Evolutionary conservation across 139 green algal species (phyloP).

Genomic region (Diplosphaera chodatii): DNA sequence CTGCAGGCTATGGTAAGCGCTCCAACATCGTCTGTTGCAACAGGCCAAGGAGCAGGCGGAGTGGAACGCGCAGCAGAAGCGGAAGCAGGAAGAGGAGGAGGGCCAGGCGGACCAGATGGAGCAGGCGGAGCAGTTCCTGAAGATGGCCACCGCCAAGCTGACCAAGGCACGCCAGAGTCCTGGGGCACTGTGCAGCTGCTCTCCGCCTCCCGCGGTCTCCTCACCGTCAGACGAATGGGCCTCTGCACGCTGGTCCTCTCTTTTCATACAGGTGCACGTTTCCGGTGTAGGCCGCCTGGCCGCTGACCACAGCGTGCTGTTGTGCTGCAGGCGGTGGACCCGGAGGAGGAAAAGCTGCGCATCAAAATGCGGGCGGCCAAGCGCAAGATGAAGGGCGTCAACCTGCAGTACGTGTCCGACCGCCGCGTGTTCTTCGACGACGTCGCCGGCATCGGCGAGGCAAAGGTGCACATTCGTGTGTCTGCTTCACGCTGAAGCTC

Average conservation of each 20-base stretch:
- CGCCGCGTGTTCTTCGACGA: conserved; percentile 85
- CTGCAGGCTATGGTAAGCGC: no score
- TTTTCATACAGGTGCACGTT: no score
- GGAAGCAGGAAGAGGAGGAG: conserved; percentile 16
- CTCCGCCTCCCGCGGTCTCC: no score
- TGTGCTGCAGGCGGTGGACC: conserved; percentile 1
- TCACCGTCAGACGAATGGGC: no score
- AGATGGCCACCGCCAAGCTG: conserved; percentile 20
- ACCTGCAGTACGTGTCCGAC: conserved; percentile 61
- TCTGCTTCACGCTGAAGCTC: no score
- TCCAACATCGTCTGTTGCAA: no score
- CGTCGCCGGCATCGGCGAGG: conserved; percentile 75
- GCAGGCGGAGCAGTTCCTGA: conserved; percentile 35
- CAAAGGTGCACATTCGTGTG: conserved; percentile 33
- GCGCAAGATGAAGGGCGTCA: conserved; percentile 53
- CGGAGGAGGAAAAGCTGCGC: conserved; percentile 15
- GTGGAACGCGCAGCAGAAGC: neutral
- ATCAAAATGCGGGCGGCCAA: conserved; percentile 13
- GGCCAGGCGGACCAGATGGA: conserved; percentile 28
- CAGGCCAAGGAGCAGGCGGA: conserved; percentile 11
- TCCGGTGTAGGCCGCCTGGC: no score
- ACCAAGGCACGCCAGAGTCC: neutral
- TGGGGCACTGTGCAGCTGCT: neutral
- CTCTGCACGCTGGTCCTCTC: no score
- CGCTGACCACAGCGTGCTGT: no score